These are phyloP conservation scores for Pythium sukuiense DNA, from an alignment of 352 stramenopile species.

Conservation along the genomic window DNA sequence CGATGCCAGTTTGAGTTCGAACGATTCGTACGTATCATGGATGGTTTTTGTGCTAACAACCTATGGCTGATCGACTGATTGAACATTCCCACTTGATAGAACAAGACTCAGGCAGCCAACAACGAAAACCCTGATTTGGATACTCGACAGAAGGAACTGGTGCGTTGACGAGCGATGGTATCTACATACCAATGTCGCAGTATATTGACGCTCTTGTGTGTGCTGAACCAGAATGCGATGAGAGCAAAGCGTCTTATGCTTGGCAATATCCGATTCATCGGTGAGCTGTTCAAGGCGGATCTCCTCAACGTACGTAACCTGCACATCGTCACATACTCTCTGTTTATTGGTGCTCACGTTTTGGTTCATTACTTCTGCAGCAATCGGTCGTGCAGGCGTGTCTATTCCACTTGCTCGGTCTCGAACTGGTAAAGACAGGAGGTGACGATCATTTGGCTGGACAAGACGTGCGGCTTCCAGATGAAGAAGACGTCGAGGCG, in stretches of 20 bases:
- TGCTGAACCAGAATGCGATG: conserved; percentile 40
- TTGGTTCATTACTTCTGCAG: conserved; percentile 18
- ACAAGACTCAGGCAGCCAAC: conserved; percentile 39
- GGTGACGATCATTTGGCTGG: conserved; percentile 48
- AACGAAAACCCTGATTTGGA: conserved; percentile 44
- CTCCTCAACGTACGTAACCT: conserved; percentile 60
- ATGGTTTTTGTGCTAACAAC: neutral
- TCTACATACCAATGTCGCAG: neutral
- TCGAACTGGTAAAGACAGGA: conserved; percentile 59
- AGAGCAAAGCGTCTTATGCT: conserved; percentile 77
- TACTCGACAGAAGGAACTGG: conserved; percentile 52
- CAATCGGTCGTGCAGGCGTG: conserved; percentile 75
- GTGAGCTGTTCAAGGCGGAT: conserved; percentile 86
- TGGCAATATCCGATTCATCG: conserved; percentile 88
- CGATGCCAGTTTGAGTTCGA: conserved; percentile 84
- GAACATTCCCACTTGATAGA: conserved; percentile 22
- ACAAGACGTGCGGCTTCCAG: conserved; percentile 73
- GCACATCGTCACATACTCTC: neutral
- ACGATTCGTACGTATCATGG: conserved; percentile 43
- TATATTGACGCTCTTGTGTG: neutral
- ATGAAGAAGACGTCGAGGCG: conserved; percentile 83
- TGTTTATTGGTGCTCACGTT: neutral
- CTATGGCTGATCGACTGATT: neutral
- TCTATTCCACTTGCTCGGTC: conserved; percentile 77
- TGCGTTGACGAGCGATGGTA: conserved; percentile 18